phyloP scores from a whole-genome alignment of 257 asterid genomes.

The Dorcoceras hygrometricum region DNA sequence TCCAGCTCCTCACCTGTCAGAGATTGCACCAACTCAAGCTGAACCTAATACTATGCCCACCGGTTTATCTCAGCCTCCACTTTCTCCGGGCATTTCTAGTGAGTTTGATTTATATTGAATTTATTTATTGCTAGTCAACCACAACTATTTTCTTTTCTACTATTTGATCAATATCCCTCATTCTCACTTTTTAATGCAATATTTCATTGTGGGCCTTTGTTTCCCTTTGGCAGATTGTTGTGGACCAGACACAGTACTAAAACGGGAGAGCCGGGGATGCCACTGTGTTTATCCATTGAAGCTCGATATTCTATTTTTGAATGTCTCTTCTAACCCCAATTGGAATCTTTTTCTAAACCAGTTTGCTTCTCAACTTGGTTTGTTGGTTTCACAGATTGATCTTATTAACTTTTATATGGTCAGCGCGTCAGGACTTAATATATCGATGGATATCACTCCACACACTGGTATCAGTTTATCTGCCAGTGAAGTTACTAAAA shows the following conservation, averaged over 20 bases:
- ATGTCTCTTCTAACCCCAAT: constrained; percentile 74
- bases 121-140: background rate
- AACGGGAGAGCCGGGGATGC: constrained; percentile 74
- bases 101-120: constrained; percentile 28
- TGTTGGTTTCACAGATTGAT: constrained; percentile 82
- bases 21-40: constrained; percentile 56
- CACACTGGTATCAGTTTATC: constrained; percentile 68
- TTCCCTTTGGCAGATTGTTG: constrained; percentile 68
- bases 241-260: constrained; percentile 74
- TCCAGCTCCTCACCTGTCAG: constrained; percentile 43
- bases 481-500: constrained; percentile 56
- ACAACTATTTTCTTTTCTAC: background rate
- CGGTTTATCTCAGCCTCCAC: constrained; percentile 81
- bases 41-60: constrained; percentile 57
- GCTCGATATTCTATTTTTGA: constrained; percentile 82
- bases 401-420: constrained; percentile 81
- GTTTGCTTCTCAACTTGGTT: constrained; percentile 69
- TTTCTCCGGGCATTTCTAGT: constrained; percentile 76
- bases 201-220: constrained; percentile 21
- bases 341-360: constrained; percentile 73
- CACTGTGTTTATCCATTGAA: constrained; percentile 82
- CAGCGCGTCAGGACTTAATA: constrained; percentile 72
- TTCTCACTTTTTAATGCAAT: background rate
- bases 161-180: background rate
- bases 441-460: constrained; percentile 93